Evolutionary conservation across 1,284 basidiomycete genomes (phyloP).

Genomic region (Ustilago lituana): DNA sequence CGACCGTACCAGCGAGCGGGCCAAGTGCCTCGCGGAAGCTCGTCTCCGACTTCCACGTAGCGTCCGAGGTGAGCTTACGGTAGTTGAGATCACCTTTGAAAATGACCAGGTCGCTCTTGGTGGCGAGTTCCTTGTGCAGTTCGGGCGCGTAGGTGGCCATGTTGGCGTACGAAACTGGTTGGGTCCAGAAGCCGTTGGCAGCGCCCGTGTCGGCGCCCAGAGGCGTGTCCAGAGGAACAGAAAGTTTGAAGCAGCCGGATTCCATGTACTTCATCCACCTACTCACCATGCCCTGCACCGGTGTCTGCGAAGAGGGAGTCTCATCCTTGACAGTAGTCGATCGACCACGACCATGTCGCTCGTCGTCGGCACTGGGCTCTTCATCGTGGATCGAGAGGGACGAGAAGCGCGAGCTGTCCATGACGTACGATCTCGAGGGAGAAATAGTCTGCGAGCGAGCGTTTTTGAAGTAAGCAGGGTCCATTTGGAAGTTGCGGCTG

Average conservation of each 20-base stretch:
- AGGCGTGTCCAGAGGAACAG: constrained; percentile 75
- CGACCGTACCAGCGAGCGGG: constrained; percentile 76
- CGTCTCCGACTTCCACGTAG: constrained; percentile 85
- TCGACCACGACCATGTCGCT: constrained; percentile 37
- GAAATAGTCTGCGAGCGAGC: constrained; percentile 54
- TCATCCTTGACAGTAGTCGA: constrained; percentile 46
- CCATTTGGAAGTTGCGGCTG: constrained; percentile 52
- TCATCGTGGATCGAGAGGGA: constrained; percentile 52
- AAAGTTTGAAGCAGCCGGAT: constrained; percentile 78
- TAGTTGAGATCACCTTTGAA: constrained; percentile 88
- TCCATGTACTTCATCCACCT: constrained; percentile 81
- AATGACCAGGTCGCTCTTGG: constrained; percentile 78
- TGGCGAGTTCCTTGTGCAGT: constrained; percentile 73
- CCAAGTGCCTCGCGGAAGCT: constrained; percentile 82
- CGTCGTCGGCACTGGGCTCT: constrained; percentile 21
- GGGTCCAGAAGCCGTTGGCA: constrained; percentile 60
- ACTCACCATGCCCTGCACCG: constrained; percentile 74
- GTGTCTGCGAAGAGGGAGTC: constrained; percentile 45
- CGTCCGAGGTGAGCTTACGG: constrained; percentile 84
- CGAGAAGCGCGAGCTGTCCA: constrained; percentile 55
- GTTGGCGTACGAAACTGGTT: constrained; percentile 51
- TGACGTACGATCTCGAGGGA: constrained; percentile 54
- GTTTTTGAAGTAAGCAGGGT: constrained; percentile 58
- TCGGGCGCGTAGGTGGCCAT: constrained; percentile 70
- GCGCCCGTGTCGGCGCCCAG: constrained; percentile 70